Evolutionary conservation across 345 rosid genomes (phyloP).

Genomic region (Abelmoschus esculentus): DNA sequence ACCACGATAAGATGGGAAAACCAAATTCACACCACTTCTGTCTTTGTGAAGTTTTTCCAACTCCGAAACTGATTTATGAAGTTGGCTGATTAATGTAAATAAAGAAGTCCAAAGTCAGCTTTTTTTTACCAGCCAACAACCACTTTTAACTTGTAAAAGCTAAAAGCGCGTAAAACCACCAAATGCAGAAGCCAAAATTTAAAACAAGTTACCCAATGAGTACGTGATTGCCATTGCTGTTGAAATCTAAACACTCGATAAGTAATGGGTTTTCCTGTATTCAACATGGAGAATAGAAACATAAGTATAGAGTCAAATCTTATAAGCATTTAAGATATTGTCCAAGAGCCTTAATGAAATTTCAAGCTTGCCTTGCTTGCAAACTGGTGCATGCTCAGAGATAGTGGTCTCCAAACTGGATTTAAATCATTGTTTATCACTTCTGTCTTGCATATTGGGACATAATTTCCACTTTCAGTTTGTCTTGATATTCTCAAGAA

Average conservation of each 20-base stretch:
- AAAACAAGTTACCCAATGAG: conserved; percentile 51
- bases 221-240: conserved; percentile 54
- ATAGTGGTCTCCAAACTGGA: conserved; percentile 62
- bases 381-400: conserved; percentile 69
- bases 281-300: conserved; percentile 6
- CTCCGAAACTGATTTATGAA: conserved; percentile 62
- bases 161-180: background rate
- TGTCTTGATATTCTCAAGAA: conserved; percentile 75
- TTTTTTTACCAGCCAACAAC: background rate
- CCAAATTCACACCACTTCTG: conserved; percentile 40
- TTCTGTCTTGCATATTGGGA: conserved; percentile 79
- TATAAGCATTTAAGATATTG: background rate
- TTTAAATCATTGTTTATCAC: conserved; percentile 62
- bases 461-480: conserved; percentile 38
- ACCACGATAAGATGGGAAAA: conserved; percentile 31
- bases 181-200: background rate
- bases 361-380: conserved; percentile 64
- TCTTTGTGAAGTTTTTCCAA: conserved; percentile 52
- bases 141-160: background rate
- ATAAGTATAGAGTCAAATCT: background rate
- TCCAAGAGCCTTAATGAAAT: background rate
- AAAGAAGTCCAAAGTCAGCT: conserved; percentile 3
- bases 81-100: conserved; percentile 33
- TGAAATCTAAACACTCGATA: conserved; percentile 82
- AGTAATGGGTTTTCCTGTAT: conserved; percentile 66